A percentile compares a stretch with the other conserved stretches of the same genome.
Evolutionary conservation across 1,284 basidiomycete genomes (phyloP).

Genomic region (Golubevia sp.): DNA sequence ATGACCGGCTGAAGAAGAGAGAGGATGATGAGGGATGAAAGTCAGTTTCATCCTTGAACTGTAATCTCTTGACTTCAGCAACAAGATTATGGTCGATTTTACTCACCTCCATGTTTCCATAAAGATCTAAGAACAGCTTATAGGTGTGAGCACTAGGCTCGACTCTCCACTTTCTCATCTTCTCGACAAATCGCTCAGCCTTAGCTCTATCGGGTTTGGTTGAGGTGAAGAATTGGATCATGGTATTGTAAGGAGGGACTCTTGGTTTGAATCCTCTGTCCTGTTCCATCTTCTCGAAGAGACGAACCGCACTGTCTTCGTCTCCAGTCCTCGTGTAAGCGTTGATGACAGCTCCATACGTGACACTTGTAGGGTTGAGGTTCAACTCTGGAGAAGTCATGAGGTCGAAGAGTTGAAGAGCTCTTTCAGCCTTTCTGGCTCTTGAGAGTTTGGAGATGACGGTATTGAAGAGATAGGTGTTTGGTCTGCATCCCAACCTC

Average conservation of each 20-base stretch:
- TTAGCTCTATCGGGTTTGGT: slow-evolving; percentile 80
- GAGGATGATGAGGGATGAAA: neutral
- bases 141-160: slow-evolving; percentile 57
- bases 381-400: slow-evolving; percentile 15
- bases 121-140: slow-evolving; percentile 56
- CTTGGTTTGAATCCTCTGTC: slow-evolving; percentile 80
- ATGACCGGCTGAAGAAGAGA: slow-evolving; percentile 25
- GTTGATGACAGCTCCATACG: slow-evolving; percentile 88
- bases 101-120: slow-evolving; percentile 37
- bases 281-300: slow-evolving; percentile 83
- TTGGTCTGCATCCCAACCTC: slow-evolving; percentile 41
- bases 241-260: slow-evolving; percentile 93
- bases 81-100: too few relatives aligned
- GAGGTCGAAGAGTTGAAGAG: slow-evolving; percentile 52
- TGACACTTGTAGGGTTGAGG: slow-evolving; percentile 71
- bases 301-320: slow-evolving; percentile 75
- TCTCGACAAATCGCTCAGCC: too few relatives aligned
- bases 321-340: slow-evolving; percentile 87
- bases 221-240: slow-evolving; percentile 96
- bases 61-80: too few relatives aligned
- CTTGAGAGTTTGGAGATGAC: slow-evolving; percentile 58
- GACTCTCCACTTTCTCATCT: too few relatives aligned
- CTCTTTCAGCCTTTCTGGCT: slow-evolving; percentile 53
- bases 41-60: neutral
- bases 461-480: slow-evolving; percentile 56